A percentile compares a stretch with the other conserved stretches of the same genome.
Evolutionary conservation across 148 eudicot genomes (phyloP).

Genomic region (Selenicereus undatus): DNA sequence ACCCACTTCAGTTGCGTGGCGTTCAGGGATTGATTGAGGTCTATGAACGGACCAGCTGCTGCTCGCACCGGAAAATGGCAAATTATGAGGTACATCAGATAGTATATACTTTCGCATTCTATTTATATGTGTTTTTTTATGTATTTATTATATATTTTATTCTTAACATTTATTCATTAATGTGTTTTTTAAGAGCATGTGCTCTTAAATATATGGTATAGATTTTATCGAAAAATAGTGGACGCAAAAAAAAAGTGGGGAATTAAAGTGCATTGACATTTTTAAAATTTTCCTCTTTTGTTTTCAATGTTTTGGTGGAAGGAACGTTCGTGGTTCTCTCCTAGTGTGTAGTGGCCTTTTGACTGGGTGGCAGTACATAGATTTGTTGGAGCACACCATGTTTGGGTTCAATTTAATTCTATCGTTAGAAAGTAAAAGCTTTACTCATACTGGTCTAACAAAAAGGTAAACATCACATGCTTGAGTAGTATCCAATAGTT

Average conservation of each 20-base stretch:
- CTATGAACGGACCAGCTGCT: not conserved
- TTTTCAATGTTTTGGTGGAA: not conserved
- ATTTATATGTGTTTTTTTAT: no score
- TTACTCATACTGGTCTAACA: not conserved
- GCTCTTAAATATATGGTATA: no score
- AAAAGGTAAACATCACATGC: not conserved
- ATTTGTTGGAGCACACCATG: not conserved
- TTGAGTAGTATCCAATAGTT: not conserved
- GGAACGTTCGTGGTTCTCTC: conserved; percentile 10
- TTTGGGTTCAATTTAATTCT: not conserved
- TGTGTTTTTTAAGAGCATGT: no score
- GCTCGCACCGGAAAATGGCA: not conserved
- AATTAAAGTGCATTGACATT: not conserved
- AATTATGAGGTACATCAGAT: no score
- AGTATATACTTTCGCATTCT: no score
- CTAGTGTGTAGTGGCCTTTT: not conserved
- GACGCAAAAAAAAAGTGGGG: not conserved
- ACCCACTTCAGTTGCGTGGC: conserved; percentile 2
- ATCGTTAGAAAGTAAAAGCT: not conserved
- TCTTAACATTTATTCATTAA: no score
- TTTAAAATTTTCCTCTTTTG: not conserved
- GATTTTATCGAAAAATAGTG: no score
- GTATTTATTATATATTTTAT: no score
- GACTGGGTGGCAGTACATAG: not conserved
- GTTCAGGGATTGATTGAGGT: not conserved